Conservation (phyloP, 306 rosid species). For the Cicer pinnatifidum region DNA sequence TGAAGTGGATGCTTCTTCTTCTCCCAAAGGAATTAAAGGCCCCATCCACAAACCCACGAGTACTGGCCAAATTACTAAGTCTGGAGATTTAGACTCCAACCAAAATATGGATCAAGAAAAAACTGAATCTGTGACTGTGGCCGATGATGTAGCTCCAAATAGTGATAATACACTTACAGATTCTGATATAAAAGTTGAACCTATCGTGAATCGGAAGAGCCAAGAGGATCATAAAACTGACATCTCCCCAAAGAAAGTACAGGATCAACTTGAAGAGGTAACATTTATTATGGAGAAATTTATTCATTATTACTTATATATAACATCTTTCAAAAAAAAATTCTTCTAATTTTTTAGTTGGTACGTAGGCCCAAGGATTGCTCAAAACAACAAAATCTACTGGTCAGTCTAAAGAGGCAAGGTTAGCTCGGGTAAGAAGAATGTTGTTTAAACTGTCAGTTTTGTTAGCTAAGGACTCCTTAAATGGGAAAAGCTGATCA, state of each 20-base stretch:
- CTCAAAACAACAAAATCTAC: conserved; percentile 85
- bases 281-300: conserved; percentile 44
- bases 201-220: conserved; percentile 50
- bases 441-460: conserved; percentile 32
- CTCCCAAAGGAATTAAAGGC: conserved; percentile 53
- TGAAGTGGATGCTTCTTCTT: conserved; percentile 54
- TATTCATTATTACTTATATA: conserved; percentile 12
- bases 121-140: conserved; percentile 52
- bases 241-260: conserved; percentile 58
- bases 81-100: conserved; percentile 52
- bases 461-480: conserved; percentile 36
- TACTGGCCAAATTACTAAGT: conserved; percentile 51
- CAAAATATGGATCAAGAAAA: conserved; percentile 52
- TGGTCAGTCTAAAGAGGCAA: conserved; percentile 98
- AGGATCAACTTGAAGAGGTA: conserved; percentile 96
- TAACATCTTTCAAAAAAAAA: conserved; percentile 32
- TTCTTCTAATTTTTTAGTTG: conserved; percentile 66
- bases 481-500: conserved; percentile 29
- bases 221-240: conserved; percentile 62
- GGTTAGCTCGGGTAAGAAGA: conserved; percentile 93
- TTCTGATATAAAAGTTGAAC: conserved; percentile 52
- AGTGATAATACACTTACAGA: conserved; percentile 51
- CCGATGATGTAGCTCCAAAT: conserved; percentile 47
- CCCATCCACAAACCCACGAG: conserved; percentile 49
- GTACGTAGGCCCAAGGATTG: conserved; percentile 89